Conservation (phyloP, 1,139 yeast species). For the Hanseniaspora gamundiae region DNA sequence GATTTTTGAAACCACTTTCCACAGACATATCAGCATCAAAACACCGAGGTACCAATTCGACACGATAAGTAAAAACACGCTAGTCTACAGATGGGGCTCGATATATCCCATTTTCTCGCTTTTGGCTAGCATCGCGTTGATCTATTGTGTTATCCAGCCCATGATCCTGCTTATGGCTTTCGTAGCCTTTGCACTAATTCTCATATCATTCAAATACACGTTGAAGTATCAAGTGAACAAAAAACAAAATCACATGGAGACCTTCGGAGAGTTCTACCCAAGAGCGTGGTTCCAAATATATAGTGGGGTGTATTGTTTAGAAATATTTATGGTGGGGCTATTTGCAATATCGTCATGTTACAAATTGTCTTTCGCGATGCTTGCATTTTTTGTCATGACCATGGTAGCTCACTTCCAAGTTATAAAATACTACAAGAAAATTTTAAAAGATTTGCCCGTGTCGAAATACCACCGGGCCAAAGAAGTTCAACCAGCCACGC, state of each 20-base stretch:
- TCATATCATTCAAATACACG: constrained; percentile 58
- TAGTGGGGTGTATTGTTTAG: constrained; percentile 70
- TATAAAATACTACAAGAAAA: constrained; percentile 17
- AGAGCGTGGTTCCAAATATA: constrained; percentile 63
- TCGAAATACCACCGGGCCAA: constrained; percentile 4
- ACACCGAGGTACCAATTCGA: constrained; percentile 51
- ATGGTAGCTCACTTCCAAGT: constrained; percentile 30
- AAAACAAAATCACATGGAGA: constrained; percentile 40
- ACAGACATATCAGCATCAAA: constrained; percentile 30
- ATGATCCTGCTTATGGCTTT: constrained; percentile 53
- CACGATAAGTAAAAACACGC: constrained; percentile 33
- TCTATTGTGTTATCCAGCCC: constrained; percentile 71
- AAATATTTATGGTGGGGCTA: constrained; percentile 63
- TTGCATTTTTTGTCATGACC: constrained; percentile 30
- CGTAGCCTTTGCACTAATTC: constrained; percentile 43
- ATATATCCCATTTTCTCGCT: constrained; percentile 65
- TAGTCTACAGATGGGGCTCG: constrained; percentile 58
- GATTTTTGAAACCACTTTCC: constrained; percentile 30
- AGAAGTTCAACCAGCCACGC: neutral
- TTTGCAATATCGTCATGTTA: constrained; percentile 45
- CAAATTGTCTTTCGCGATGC: constrained; percentile 31
- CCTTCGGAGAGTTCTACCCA: constrained; percentile 61
- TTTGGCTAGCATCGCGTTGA: constrained; percentile 62
- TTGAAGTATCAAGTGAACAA: constrained; percentile 42
- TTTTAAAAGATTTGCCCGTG: constrained; percentile 5